Evolutionary conservation across 768 basidiomycete genomes (phyloP).

Genomic region (Cystobasidiopsis lactophilus): DNA sequence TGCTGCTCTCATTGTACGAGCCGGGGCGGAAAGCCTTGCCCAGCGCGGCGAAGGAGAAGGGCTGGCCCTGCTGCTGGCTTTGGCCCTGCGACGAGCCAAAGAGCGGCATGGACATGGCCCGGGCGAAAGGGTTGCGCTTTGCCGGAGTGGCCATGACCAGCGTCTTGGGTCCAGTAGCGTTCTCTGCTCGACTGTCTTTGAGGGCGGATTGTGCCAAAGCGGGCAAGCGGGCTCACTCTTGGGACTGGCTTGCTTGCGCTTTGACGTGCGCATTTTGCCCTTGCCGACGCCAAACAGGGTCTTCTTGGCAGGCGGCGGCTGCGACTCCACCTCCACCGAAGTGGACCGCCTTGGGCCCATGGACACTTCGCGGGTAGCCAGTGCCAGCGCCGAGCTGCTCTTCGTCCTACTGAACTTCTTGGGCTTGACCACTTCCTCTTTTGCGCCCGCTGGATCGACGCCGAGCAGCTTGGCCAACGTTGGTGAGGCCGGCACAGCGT

Average conservation of each 20-base stretch:
- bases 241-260: constrained; percentile 1
- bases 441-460: background rate
- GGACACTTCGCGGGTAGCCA: background rate
- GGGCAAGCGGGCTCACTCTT: background rate
- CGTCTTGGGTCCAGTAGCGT: background rate
- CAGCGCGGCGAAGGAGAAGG: background rate
- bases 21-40: background rate
- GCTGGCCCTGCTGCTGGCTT: background rate
- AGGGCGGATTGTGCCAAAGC: background rate
- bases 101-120: background rate
- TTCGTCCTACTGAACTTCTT: background rate
- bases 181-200: background rate
- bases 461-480: background rate
- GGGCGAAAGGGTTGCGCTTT: background rate
- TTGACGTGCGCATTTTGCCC: background rate
- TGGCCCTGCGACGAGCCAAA: background rate
- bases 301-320: too few species aligned
- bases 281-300: too few species aligned
- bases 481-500: background rate
- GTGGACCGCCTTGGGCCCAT: background rate
- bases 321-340: background rate
- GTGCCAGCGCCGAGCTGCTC: background rate
- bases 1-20: too few species aligned
- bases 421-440: background rate
- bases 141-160: constrained; percentile 1